Conservation (phyloP, 2,329 filamentous ascomycete species). For the Arthrobotrys entomopaga region DNA sequence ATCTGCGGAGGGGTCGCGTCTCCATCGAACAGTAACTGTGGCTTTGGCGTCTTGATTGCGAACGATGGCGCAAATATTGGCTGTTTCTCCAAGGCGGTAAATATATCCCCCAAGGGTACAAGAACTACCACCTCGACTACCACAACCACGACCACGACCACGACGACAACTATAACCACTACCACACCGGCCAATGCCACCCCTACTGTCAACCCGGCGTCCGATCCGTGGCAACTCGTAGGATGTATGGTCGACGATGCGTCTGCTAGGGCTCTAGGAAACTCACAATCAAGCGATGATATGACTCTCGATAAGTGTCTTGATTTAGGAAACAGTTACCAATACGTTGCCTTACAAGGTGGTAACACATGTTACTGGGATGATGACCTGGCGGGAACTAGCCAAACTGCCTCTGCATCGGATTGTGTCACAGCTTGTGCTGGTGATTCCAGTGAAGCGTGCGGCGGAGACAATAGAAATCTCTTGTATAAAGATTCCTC, state of each 20-base stretch:
- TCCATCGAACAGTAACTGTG: conserved; percentile 12
- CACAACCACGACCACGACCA: background rate
- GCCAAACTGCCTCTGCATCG: background rate
- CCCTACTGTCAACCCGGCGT: conserved; percentile 14
- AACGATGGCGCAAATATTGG: conserved; percentile 19
- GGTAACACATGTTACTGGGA: conserved; percentile 34
- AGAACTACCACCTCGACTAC: background rate
- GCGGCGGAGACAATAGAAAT: conserved; percentile 4
- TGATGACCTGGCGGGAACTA: conserved; percentile 11
- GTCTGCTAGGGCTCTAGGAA: background rate
- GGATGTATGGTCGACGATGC: conserved; percentile 19
- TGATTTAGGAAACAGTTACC: conserved; percentile 11
- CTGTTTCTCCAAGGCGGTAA: conserved; percentile 23
- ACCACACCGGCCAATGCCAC: background rate
- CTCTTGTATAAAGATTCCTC: conserved; percentile 26
- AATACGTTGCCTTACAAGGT: conserved; percentile 20
- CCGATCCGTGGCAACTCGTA: conserved; percentile 11
- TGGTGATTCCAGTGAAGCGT: conserved; percentile 20
- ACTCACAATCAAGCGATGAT: background rate
- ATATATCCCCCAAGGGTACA: conserved; percentile 15
- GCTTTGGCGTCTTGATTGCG: conserved; percentile 21
- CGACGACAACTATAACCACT: background rate
- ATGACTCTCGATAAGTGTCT: conserved; percentile 36
- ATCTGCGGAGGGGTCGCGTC: conserved; percentile 19
- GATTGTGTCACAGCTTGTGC: conserved; percentile 13